A percentile compares a stretch with the other conserved stretches of the same genome.
These are phyloP conservation scores for Linnemannia exigua DNA, from an alignment of 192 early-diverging fungal species.

Conservation along the genomic window DNA sequence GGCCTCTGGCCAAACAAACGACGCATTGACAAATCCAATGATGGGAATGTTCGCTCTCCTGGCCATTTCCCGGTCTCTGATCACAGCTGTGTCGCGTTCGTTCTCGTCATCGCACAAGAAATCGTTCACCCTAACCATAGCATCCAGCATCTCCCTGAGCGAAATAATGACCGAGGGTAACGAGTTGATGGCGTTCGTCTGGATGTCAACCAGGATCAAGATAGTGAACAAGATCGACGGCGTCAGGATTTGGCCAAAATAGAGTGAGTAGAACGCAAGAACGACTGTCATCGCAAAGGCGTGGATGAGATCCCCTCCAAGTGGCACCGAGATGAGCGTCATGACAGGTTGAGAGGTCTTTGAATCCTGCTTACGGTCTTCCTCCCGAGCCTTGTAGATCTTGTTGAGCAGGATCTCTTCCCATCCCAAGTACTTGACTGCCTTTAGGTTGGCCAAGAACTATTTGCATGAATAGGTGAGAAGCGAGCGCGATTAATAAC, in stretches of 20 bases:
- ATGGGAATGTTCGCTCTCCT: constrained; percentile 49
- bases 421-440: constrained; percentile 48
- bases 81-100: constrained; percentile 46
- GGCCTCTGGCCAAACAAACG: constrained; percentile 44
- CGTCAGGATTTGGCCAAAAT: constrained; percentile 31
- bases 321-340: constrained; percentile 51
- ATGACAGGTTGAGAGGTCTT: constrained; percentile 49
- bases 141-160: constrained; percentile 36
- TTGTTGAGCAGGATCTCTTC: constrained; percentile 44
- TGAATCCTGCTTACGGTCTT: constrained; percentile 32
- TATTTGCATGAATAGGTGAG: not conserved
- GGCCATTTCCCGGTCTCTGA: constrained; percentile 49
- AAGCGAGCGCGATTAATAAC: not conserved
- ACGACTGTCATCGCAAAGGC: constrained; percentile 42
- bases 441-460: constrained; percentile 51
- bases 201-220: constrained; percentile 43
- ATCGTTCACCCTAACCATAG: constrained; percentile 45
- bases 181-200: constrained; percentile 47
- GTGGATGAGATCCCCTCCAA: constrained; percentile 50
- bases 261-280: constrained; percentile 29
- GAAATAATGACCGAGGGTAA: constrained; percentile 30
- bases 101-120: constrained; percentile 53
- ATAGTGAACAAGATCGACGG: constrained; percentile 43
- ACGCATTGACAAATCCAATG: constrained; percentile 50
- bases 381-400: constrained; percentile 28